Percentiles rank a stretch among this genome's conserved stretches.
Evolutionary conservation across 1,284 basidiomycete species (phyloP).

Genomic region (Ustilago lituana): DNA sequence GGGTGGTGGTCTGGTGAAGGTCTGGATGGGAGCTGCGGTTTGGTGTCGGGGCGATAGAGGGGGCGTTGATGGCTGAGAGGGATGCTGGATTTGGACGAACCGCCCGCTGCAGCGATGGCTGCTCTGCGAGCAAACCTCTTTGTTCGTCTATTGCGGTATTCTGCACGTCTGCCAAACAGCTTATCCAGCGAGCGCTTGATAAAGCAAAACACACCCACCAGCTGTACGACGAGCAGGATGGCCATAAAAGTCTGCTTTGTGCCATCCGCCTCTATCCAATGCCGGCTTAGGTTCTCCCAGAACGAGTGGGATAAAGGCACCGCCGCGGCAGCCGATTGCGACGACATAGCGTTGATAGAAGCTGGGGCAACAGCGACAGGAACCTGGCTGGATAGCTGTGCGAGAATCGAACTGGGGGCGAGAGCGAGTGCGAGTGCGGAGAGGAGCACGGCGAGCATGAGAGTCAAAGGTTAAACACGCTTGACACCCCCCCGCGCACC

Average conservation of each 20-base stretch:
- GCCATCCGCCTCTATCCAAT: conserved; percentile 43
- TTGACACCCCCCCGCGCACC: conserved; percentile 18
- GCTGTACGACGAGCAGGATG: conserved; percentile 36
- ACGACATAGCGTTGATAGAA: conserved; percentile 13
- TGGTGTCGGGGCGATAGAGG: conserved; percentile 34
- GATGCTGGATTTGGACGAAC: conserved; percentile 27
- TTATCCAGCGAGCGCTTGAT: conserved; percentile 47
- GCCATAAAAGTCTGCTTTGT: conserved; percentile 52
- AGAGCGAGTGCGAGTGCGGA: conserved; percentile 2
- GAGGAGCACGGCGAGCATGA: conserved; percentile 1
- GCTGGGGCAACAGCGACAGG: neutral
- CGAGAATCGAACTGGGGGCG: neutral
- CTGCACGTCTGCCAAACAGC: conserved; percentile 39
- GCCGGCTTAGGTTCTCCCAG: conserved; percentile 28
- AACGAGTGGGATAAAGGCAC: conserved; percentile 13
- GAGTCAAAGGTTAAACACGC: no score
- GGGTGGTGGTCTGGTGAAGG: conserved; percentile 35
- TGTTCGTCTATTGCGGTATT: conserved; percentile 45
- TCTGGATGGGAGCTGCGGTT: conserved; percentile 37
- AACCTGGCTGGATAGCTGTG: conserved; percentile 3
- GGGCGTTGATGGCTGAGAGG: conserved; percentile 45
- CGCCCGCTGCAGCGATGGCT: conserved; percentile 41
- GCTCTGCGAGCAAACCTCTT: conserved; percentile 40
- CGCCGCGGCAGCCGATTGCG: neutral
- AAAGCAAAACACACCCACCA: conserved; percentile 27